Percentiles rank a stretch among this genome's conserved stretches.
These are phyloP conservation scores for Rhodotorula sp. DNA, from an alignment of 1,284 basidiomycete species.

Conservation along the genomic window DNA sequence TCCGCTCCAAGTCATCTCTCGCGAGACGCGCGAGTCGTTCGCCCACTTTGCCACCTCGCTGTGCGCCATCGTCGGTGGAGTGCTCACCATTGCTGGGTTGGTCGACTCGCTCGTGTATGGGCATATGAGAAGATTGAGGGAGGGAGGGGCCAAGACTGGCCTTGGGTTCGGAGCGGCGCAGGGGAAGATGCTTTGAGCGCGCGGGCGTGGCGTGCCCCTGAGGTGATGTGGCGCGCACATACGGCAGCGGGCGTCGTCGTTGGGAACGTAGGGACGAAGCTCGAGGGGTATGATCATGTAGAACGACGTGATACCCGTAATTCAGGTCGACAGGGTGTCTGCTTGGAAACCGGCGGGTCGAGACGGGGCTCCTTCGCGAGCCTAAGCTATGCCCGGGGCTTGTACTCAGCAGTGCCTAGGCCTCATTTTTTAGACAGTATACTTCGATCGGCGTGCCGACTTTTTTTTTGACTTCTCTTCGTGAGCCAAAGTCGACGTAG, in stretches of 20 bases:
- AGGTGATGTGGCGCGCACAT: too few species aligned
- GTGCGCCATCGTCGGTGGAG: conserved; percentile 95
- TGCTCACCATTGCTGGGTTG: conserved; percentile 90
- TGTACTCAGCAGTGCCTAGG: too few species aligned
- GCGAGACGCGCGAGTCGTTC: conserved; percentile 87
- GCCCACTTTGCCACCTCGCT: conserved; percentile 98
- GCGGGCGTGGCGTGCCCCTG: not conserved
- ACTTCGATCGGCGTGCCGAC: too few species aligned
- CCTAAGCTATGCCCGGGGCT: too few species aligned
- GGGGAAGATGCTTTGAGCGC: conserved; percentile 26
- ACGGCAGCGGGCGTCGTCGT: too few species aligned
- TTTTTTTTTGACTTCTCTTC: too few species aligned
- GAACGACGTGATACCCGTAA: not conserved
- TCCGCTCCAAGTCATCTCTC: conserved; percentile 87
- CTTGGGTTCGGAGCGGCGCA: conserved; percentile 27
- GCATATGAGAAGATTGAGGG: conserved; percentile 17
- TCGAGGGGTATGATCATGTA: too few species aligned
- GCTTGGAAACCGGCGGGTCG: too few species aligned
- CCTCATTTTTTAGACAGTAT: too few species aligned
- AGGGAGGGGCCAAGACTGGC: conserved; percentile 29
- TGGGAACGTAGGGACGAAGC: too few species aligned
- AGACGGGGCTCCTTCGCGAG: not conserved
- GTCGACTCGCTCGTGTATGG: conserved; percentile 58
- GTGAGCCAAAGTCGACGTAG: not conserved
- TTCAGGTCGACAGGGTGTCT: too few species aligned